A percentile compares a stretch with the other conserved stretches of the same genome.
These are phyloP conservation scores for Stellera chamaejasme DNA, from an alignment of 345 rosid species.

Conservation along the genomic window DNA sequence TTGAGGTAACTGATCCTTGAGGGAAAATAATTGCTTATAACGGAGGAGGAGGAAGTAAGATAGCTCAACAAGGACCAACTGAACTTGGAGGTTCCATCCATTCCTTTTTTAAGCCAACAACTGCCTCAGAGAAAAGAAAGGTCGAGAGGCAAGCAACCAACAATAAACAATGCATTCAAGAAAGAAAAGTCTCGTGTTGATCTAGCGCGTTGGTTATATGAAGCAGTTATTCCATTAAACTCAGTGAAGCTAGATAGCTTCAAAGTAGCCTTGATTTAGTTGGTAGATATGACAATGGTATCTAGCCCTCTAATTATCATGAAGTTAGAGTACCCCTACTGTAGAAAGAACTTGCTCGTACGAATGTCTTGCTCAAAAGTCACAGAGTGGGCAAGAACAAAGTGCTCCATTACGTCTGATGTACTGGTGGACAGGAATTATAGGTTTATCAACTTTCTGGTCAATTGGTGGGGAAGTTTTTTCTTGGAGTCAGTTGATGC, in stretches of 20 bases:
- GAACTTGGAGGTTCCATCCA: too few relatives aligned
- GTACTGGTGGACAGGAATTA: background rate
- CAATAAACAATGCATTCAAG: too few relatives aligned
- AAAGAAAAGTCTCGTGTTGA: too few relatives aligned
- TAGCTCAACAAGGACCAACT: too few relatives aligned
- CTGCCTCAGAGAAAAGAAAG: too few relatives aligned
- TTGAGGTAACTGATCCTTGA: too few relatives aligned
- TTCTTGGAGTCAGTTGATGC: constrained; percentile 5
- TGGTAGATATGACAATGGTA: background rate
- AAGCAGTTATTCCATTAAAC: background rate
- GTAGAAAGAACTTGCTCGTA: background rate
- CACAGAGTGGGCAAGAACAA: background rate
- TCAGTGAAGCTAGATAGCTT: background rate
- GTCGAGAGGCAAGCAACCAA: too few relatives aligned
- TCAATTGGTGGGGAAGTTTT: too few relatives aligned
- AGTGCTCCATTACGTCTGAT: constrained; percentile 1
- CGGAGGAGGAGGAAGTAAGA: too few relatives aligned
- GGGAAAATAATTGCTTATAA: too few relatives aligned
- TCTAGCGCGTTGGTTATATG: background rate
- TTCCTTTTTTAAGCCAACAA: too few relatives aligned
- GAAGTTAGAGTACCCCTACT: background rate
- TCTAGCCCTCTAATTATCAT: background rate
- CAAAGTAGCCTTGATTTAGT: background rate
- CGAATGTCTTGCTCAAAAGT: background rate
- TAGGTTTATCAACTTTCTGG: background rate